Evolutionary conservation across 352 stramenopile species (phyloP).

Genomic region (Globisporangium solare): DNA sequence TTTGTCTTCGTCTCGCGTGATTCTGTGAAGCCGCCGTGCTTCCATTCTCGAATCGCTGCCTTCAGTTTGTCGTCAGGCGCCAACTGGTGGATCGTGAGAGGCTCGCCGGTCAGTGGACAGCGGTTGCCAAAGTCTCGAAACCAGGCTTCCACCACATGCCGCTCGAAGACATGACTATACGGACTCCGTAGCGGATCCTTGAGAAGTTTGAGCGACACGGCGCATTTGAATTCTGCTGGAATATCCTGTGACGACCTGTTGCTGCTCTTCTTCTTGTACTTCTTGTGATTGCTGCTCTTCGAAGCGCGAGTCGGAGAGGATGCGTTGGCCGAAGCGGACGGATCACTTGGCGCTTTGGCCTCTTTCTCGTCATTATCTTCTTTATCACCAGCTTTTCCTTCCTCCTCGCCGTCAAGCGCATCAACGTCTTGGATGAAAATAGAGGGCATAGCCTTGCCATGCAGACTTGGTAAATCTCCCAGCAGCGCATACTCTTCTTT

Average conservation of each 20-base stretch:
- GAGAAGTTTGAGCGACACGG: constrained; percentile 67
- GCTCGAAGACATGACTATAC: constrained; percentile 75
- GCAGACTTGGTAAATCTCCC: constrained; percentile 61
- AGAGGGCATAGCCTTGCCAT: constrained; percentile 21
- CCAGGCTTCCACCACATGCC: constrained; percentile 73
- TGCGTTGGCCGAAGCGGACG: not conserved
- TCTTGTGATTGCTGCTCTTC: constrained; percentile 29
- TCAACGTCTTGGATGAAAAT: constrained; percentile 62
- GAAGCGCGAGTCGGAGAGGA: constrained; percentile 13
- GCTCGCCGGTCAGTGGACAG: constrained; percentile 69
- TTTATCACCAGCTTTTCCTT: constrained; percentile 7
- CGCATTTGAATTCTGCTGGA: constrained; percentile 65
- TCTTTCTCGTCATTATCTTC: constrained; percentile 22
- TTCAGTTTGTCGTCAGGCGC: constrained; percentile 47
- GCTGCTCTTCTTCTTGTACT: constrained; percentile 31
- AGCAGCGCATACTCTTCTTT: constrained; percentile 82
- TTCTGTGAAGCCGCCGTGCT: constrained; percentile 20
- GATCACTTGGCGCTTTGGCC: not conserved
- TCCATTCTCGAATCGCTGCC: constrained; percentile 60
- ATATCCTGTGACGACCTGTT: constrained; percentile 19
- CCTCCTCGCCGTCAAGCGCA: not conserved
- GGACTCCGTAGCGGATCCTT: constrained; percentile 66
- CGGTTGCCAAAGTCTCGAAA: constrained; percentile 81
- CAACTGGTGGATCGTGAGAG: constrained; percentile 50
- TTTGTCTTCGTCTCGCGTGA: not conserved